These are phyloP conservation scores for Phytopythium montanum DNA, from an alignment of 352 stramenopile genomes.

Conservation along the genomic window DNA sequence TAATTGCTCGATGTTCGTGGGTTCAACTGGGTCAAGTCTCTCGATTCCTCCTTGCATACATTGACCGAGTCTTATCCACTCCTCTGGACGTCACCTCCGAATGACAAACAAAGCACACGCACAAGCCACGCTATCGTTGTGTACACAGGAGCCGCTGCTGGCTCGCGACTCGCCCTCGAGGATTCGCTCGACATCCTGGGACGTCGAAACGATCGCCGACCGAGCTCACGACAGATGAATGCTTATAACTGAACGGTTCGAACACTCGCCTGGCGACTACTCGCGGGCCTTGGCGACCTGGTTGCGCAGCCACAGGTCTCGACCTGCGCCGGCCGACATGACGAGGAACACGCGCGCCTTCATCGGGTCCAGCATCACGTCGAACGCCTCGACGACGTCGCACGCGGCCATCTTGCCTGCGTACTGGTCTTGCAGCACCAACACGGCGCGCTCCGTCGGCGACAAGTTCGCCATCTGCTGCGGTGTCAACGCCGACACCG, in stretches of 20 bases:
- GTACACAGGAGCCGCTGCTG: constrained; percentile 1
- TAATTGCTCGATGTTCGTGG: no score
- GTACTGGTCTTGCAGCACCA: constrained; percentile 17
- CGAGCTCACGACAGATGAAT: no score
- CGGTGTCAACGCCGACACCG: neutral
- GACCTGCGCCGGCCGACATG: constrained; percentile 12
- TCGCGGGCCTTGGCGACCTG: constrained; percentile 10
- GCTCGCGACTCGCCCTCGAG: neutral
- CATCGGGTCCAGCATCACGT: constrained; percentile 17
- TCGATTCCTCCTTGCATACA: no score
- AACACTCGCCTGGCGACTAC: neutral
- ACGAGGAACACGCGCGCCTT: constrained; percentile 19
- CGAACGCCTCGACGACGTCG: constrained; percentile 22
- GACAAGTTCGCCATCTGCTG: constrained; percentile 5
- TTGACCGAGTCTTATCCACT: no score
- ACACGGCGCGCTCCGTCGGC: constrained; percentile 13
- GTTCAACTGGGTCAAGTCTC: no score
- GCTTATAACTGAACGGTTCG: no score
- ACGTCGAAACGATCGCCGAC: no score
- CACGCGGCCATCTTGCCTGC: constrained; percentile 5
- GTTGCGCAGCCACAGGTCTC: constrained; percentile 19
- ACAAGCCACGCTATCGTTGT: neutral
- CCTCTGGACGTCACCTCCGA: neutral
- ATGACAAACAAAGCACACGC: neutral
- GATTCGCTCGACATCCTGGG: no score